Base-by-base conservation (phyloP, 2,329 filamentous ascomycete genomes). In the Simplicillium sp. region DNA sequence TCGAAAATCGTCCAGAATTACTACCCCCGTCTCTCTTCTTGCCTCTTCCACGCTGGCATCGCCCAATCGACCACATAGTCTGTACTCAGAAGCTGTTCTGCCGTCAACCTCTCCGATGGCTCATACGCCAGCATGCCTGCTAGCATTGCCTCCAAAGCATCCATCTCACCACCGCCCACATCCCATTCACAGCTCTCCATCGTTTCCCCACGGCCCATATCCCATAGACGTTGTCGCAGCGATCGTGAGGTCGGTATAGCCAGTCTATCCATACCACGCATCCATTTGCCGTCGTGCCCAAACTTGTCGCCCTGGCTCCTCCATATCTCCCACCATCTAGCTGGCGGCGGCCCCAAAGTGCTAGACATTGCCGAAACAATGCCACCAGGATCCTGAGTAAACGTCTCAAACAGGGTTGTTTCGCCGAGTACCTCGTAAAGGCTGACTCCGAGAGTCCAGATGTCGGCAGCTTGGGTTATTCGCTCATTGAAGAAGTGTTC, bases 271-370 rank as follows among this genome's bases (percentile, higher is more conserved):
- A 38, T 3, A n/a, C 35, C 31, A 15, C 36, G 9, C 14, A 40
- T 38, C 42, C 45, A 45, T 14, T 38, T 39, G 40, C 42, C 47
- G 17, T 48, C 43, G 11, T 40, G 37, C 39, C 45, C 15, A 29
- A 45, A 49, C 35, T 46, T 46, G 15, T 47, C 47, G 12, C 38
- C 39, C 18, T 46, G 45, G 18, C 49, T 44, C 39, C 17, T 35
- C 50, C 52, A 54, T 1, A 11, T 33, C 28, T 48, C 39, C 48
- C 47, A 50, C 52, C 50, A 54, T 12, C 49, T 43, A 11, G 41
- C 31, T 6, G 49, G 52, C n/a, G 37, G 48, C 35, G 2, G 39
- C 3, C 50, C 48, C 13, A 52, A 42, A 12, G 49, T 50, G 37
- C 36, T 51, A 29, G 50, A 29, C 29, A 50, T 49, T n/a, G n/a